Evolutionary conservation across 2,329 filamentous ascomycete genomes (phyloP), one percentile per base, ranked within the genome.

Genomic region (Malbranchea cinnamomea): DNA sequence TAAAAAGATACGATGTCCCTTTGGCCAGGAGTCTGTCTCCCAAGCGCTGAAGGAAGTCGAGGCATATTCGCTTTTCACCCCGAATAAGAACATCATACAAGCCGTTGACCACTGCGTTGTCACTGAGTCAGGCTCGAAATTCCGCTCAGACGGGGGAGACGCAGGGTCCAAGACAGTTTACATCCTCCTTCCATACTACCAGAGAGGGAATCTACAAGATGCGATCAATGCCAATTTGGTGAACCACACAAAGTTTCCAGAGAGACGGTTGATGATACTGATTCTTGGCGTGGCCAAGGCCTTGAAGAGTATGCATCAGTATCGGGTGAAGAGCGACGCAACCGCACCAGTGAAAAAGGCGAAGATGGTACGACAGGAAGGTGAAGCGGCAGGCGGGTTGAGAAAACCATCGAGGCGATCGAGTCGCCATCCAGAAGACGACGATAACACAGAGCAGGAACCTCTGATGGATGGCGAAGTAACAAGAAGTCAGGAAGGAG

Each of bases 1-100:
- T 38, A 98, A 98, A 60, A 98, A 98, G 68, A 98, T 98, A 56
- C 78, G 87, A 51, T 98, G 89, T 65, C 87, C 89, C 4, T 95
- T 98, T 49, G 89, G 89, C 42, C 79, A 89, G 56, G 89, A 98
- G 64, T 93, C 83, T 15, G 87, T 98, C 35, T 75, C 83, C 42
- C 83, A 82, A 53, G 89, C 89, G 30, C 78, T 95, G 67, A 87
- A 87, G 55, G 89, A 98, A 62, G 89, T 95, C 38, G 87, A 95
- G 55, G 87, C 89, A 28, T 98, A 98, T 63, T 77, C 77, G 41
- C 72, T 94, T 36, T 98, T 98, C 61, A 64, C 73, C 32, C 74
- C 77, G 42, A 72, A 82, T 39, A 72, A 77, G 6, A 83, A 84
- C 56, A 89, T 95, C 54, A 93, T 94, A 52, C 76, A 78, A 46